phyloP scores from a whole-genome alignment of 768 basidiomycete species.

The Lactarius quietus region DNA sequence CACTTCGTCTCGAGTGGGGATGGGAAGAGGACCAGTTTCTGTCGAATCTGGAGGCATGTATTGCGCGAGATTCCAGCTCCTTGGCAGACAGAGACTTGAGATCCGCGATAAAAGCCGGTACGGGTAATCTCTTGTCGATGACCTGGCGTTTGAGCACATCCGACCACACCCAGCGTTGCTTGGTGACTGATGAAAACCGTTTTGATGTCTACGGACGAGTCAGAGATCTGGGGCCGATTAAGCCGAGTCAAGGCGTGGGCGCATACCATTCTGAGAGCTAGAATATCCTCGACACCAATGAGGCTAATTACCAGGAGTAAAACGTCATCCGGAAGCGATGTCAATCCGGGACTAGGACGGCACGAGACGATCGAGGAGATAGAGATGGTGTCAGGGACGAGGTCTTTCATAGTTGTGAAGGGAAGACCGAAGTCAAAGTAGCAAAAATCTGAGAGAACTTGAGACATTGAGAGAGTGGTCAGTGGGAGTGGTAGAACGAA shows the following conservation, averaged over 20 bases:
- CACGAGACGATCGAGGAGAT: conserved; percentile 10
- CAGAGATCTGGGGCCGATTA: conserved; percentile 12
- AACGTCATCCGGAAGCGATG: conserved; percentile 36
- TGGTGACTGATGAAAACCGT: conserved; percentile 32
- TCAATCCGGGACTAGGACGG: conserved; percentile 21
- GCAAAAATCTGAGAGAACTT: conserved; percentile 8
- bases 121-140: conserved; percentile 33
- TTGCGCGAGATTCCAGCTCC: conserved; percentile 35
- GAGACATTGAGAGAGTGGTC: conserved; percentile 4
- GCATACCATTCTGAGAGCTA: conserved; percentile 34
- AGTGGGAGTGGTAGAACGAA: background rate
- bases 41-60: conserved; percentile 36
- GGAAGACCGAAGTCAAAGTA: conserved; percentile 5
- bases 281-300: conserved; percentile 34
- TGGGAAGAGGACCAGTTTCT: conserved; percentile 35
- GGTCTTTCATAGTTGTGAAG: background rate
- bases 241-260: conserved; percentile 16
- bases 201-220: conserved; percentile 31
- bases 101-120: conserved; percentile 33
- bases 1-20: conserved; percentile 26
- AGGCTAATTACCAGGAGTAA: conserved; percentile 34
- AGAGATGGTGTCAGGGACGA: conserved; percentile 1
- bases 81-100: conserved; percentile 32
- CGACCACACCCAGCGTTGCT: conserved; percentile 38
- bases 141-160: conserved; percentile 36